Evolutionary conservation across 768 basidiomycete genomes (phyloP).

Genomic region (Boletus sensibilis): DNA sequence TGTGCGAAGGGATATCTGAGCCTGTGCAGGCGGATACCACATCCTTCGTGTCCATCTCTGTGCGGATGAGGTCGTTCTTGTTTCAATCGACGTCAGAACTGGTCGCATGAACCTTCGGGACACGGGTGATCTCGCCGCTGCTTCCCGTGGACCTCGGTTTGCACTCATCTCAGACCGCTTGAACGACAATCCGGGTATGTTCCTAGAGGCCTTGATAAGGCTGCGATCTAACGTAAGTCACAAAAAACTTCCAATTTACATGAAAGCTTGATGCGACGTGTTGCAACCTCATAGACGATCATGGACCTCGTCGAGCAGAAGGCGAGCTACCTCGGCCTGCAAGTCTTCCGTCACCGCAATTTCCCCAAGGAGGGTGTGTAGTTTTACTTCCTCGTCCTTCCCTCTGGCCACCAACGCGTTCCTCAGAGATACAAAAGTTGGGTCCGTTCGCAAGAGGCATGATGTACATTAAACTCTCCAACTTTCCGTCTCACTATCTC

Average conservation of each 20-base stretch:
- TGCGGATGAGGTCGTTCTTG: conserved; percentile 70
- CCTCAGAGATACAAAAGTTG: conserved; percentile 65
- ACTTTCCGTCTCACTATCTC: conserved; percentile 79
- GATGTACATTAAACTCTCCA: conserved; percentile 75
- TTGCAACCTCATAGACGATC: conserved; percentile 61
- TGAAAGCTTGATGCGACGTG: background rate
- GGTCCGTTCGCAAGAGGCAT: conserved; percentile 60
- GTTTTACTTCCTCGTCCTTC: conserved; percentile 1
- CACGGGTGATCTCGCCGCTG: conserved; percentile 75
- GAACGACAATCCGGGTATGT: conserved; percentile 64
- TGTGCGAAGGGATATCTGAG: background rate
- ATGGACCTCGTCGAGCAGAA: conserved; percentile 81
- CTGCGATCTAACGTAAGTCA: conserved; percentile 62
- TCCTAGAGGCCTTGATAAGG: conserved; percentile 56
- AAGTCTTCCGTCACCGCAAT: conserved; percentile 66
- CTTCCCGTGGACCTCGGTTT: conserved; percentile 69
- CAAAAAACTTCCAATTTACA: background rate
- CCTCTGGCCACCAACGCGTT: background rate
- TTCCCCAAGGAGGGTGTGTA: conserved; percentile 60
- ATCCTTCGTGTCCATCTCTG: conserved; percentile 70
- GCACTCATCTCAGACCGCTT: conserved; percentile 54
- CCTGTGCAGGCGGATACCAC: conserved; percentile 46
- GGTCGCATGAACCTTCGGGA: conserved; percentile 78
- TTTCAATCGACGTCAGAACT: conserved; percentile 78
- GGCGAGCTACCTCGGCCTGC: conserved; percentile 80